Percentiles rank a stretch among this genome's conserved stretches.
These are phyloP conservation scores for Coemansia aciculifera DNA, from an alignment of 192 early-diverging fungal species.

Conservation along the genomic window DNA sequence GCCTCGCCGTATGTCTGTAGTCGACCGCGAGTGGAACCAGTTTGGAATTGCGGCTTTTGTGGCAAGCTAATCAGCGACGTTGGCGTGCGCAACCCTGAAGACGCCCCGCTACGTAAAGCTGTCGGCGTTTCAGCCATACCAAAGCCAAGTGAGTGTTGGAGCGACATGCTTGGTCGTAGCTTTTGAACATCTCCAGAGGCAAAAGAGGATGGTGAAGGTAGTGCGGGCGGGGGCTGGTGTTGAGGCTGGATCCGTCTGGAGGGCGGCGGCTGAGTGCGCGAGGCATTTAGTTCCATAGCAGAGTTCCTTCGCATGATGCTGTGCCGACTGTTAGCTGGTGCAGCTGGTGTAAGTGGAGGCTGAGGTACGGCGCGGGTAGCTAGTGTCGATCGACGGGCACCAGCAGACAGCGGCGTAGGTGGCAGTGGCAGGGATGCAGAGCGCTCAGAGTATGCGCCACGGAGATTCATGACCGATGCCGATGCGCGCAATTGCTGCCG, in stretches of 20 bases:
- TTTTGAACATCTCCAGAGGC: background rate
- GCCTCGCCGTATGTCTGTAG: slow-evolving; percentile 5
- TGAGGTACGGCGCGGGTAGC: background rate
- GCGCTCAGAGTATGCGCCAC: slow-evolving; percentile 1
- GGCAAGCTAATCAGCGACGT: slow-evolving; percentile 2
- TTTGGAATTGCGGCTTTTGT: background rate
- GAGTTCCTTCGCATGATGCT: slow-evolving; percentile 5
- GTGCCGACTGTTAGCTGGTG: background rate
- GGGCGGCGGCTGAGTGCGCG: background rate
- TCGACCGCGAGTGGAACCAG: background rate
- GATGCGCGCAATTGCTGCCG: slow-evolving; percentile 13
- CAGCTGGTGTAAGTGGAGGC: background rate
- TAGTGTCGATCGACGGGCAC: background rate
- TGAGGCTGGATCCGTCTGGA: background rate
- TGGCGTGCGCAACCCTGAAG: slow-evolving; percentile 14
- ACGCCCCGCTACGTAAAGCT: background rate
- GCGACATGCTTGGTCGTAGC: background rate
- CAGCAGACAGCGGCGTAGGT: background rate
- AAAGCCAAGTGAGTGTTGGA: background rate
- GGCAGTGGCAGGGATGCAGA: background rate
- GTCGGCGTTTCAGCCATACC: background rate
- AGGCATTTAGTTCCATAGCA: slow-evolving; percentile 4
- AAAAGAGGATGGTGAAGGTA: background rate
- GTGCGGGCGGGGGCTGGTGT: background rate
- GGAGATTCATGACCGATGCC: slow-evolving; percentile 9